These are phyloP conservation scores for Dictyostelium citrinum DNA, from an alignment of 78 protist genomes.

Conservation along the genomic window DNA sequence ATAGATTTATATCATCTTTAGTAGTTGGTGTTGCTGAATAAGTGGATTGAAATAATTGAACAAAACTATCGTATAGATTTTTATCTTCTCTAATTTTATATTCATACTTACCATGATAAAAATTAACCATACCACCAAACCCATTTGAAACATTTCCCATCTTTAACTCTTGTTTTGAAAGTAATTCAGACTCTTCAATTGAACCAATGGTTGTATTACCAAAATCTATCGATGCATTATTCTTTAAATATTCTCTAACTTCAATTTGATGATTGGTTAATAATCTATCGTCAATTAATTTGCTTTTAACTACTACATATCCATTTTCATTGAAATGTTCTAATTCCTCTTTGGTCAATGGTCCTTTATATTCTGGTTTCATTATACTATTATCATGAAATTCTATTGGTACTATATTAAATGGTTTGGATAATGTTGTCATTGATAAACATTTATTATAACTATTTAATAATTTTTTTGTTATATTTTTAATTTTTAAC, in stretches of 20 bases:
- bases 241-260: conserved; percentile 28
- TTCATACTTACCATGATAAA: conserved; percentile 45
- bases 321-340: conserved; percentile 24
- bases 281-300: background rate
- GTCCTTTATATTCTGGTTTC: background rate
- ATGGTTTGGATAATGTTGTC: background rate
- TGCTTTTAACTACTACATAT: conserved; percentile 8
- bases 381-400: background rate
- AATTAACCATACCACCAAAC: conserved; percentile 70
- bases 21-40: background rate
- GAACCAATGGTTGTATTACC: background rate
- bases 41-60: conserved; percentile 19
- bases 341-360: background rate
- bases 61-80: conserved; percentile 13
- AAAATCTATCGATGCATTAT: conserved; percentile 35
- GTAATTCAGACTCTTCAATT: background rate
- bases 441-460: background rate
- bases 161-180: background rate
- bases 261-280: conserved; percentile 37
- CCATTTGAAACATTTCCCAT: conserved; percentile 48
- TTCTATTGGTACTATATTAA: background rate
- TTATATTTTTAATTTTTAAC: background rate
- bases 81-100: conserved; percentile 41
- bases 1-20: background rate
- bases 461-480: background rate